Percentiles rank a stretch among this genome's conserved stretches.
These are phyloP conservation scores for Corymbia citriodora DNA, from an alignment of 441 rosid genomes.

Conservation along the genomic window DNA sequence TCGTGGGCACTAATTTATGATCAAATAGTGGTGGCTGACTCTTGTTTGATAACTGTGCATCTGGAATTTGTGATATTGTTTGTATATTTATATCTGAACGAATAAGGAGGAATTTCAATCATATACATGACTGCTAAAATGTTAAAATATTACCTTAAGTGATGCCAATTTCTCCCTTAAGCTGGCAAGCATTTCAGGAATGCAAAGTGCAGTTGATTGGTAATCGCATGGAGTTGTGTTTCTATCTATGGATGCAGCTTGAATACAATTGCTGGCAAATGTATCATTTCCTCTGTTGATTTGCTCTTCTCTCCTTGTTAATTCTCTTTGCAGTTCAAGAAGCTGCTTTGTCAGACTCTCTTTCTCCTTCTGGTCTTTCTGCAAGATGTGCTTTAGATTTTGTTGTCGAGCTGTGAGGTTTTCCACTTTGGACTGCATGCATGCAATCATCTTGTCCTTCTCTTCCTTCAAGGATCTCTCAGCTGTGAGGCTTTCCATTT, in stretches of 20 bases:
- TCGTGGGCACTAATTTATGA: background rate
- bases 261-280: background rate
- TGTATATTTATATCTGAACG: background rate
- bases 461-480: constrained; percentile 47
- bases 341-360: constrained; percentile 49
- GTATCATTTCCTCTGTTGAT: constrained; percentile 9
- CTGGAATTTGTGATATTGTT: background rate
- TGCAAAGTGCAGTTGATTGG: background rate
- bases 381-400: constrained; percentile 39
- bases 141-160: background rate
- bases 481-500: background rate
- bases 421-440: constrained; percentile 47
- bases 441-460: constrained; percentile 41
- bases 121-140: background rate
- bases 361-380: constrained; percentile 58
- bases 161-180: constrained; percentile 14
- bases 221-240: background rate
- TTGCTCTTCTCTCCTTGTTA: constrained; percentile 45
- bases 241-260: constrained; percentile 1
- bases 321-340: constrained; percentile 39
- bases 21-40: background rate
- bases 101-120: background rate
- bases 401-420: constrained; percentile 35
- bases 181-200: background rate
- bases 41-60: background rate